Evolutionary conservation across 495 filamentous ascomycete genomes (phyloP), one percentile per base, ranked within the genome.

Genomic region (Hypoxylon crocopeplum): DNA sequence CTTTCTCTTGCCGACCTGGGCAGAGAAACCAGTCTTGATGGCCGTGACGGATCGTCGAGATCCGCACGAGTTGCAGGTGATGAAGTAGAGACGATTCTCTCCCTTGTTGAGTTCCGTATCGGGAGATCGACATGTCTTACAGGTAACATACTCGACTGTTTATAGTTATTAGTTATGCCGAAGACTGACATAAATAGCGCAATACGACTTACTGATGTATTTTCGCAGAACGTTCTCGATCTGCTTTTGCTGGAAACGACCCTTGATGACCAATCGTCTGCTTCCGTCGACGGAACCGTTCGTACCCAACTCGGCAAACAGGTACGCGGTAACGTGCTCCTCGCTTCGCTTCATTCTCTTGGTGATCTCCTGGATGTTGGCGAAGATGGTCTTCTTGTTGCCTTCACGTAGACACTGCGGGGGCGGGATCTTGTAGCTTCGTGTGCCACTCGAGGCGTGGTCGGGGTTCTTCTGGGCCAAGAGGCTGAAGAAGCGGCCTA

Each of bases 361-460:
- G 77, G 86, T 89, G 62, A 96, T 96, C 71, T 95, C 91, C 53
- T 88, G 82, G 66, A 98, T 92, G 79, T 98, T 98, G 76, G 94
- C 94, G 72, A 97, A 98, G 67, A 98, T 96, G 46, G 94, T 98
- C 88, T 96, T 97, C 84, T 96, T 97, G 85, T 98, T 98, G 72
- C 94, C 94, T 91, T 98, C 95, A 78, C 95, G 92, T 39, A 98
- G 82, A 77, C 93, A 96, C 79, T 98, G 95, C n/a, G 94, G 94
- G 10, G 94, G 94, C 13, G 94, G 95, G 66, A 98, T 98, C 83
- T 97, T 97, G 82, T 98, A 98, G 68, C 89, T 93, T 78, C 90
- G 91, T 56, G 88, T 84, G 44, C 93, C 94, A 74, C 85, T 87
- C 15, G 89, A 88, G 12, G 92, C 85, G 50, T 98, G 86, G 67